phyloP scores from a whole-genome alignment of 805 yeast genomes.

The Wickerhamomyces mucosus region DNA sequence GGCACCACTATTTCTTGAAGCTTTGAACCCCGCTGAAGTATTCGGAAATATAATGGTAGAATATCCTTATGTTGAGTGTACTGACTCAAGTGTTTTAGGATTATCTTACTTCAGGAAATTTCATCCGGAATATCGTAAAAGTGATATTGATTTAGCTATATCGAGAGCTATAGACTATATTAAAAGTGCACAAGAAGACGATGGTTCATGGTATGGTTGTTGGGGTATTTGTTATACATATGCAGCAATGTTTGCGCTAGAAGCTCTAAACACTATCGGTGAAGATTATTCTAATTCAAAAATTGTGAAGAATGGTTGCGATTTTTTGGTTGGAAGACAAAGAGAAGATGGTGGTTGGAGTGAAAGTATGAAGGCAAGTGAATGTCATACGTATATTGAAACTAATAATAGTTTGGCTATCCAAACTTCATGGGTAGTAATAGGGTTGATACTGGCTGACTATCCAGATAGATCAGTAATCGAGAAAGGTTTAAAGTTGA shows the following conservation, averaged over 20 bases:
- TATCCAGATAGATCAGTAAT: constrained; percentile 67
- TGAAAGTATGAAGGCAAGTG: constrained; percentile 87
- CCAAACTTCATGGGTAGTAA: constrained; percentile 88
- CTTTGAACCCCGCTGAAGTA: constrained; percentile 91
- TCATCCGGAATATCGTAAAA: constrained; percentile 48
- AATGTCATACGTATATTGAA: constrained; percentile 65
- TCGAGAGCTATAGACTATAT: constrained; percentile 68
- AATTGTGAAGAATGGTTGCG: constrained; percentile 69
- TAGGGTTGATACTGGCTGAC: constrained; percentile 70
- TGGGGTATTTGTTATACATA: constrained; percentile 98
- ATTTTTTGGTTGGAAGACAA: constrained; percentile 69
- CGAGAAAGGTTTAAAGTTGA: constrained; percentile 48
- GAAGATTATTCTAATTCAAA: constrained; percentile 51
- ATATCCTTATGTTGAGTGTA: constrained; percentile 96
- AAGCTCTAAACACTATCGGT: constrained; percentile 72
- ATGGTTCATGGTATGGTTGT: constrained; percentile 97
- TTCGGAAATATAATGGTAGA: constrained; percentile 98
- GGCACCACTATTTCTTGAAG: constrained; percentile 69
- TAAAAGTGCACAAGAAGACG: constrained; percentile 52
- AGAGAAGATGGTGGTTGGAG: constrained; percentile 95
- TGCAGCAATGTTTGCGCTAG: constrained; percentile 97
- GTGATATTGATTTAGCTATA: constrained; percentile 62
- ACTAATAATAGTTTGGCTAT: constrained; percentile 58
- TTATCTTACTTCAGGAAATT: constrained; percentile 64
- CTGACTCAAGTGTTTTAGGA: constrained; percentile 91